Percentiles rank a stretch among this genome's conserved stretches.
Evolutionary conservation across 371 early-diverging fungal species (phyloP).

Genomic region (Dichotomocladium elegans): DNA sequence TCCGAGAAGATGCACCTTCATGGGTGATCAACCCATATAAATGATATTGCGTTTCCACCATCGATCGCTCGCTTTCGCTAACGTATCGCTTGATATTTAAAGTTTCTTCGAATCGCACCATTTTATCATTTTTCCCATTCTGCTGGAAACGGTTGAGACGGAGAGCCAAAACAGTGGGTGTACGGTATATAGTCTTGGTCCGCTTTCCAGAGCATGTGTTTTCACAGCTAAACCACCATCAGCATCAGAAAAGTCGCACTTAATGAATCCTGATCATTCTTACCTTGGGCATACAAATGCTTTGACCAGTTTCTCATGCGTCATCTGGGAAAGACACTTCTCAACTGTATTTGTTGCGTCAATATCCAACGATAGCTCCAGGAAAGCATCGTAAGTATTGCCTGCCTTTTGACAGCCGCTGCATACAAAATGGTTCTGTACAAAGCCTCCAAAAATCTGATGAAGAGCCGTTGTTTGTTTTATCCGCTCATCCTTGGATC

Average conservation of each 20-base stretch:
- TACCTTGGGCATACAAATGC: slow-evolving; percentile 27
- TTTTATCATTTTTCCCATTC: slow-evolving; percentile 54
- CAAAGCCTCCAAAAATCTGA: slow-evolving; percentile 81
- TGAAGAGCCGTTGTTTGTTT: slow-evolving; percentile 77
- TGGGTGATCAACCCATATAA: slow-evolving; percentile 81
- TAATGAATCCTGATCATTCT: background rate
- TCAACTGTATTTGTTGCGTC: slow-evolving; percentile 57
- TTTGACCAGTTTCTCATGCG: slow-evolving; percentile 9
- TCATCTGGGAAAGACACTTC: slow-evolving; percentile 25
- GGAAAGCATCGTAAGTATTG: slow-evolving; percentile 63
- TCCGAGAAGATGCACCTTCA: slow-evolving; percentile 65
- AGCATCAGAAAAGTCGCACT: background rate
- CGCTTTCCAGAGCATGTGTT: slow-evolving; percentile 44
- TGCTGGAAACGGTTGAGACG: slow-evolving; percentile 79
- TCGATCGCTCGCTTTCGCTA: slow-evolving; percentile 27
- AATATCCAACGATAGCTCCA: slow-evolving; percentile 75
- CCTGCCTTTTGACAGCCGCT: slow-evolving; percentile 64
- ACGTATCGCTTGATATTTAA: slow-evolving; percentile 35
- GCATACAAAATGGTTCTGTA: slow-evolving; percentile 73
- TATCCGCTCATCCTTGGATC: slow-evolving; percentile 56
- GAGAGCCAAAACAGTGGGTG: slow-evolving; percentile 67
- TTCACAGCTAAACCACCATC: slow-evolving; percentile 37
- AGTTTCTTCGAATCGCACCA: slow-evolving; percentile 40
- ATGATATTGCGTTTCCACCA: slow-evolving; percentile 44
- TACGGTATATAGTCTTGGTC: slow-evolving; percentile 61